These are phyloP conservation scores for Oryza glumipatula DNA, from an alignment of 176 grass and related monocot genomes.

Conservation along the genomic window DNA sequence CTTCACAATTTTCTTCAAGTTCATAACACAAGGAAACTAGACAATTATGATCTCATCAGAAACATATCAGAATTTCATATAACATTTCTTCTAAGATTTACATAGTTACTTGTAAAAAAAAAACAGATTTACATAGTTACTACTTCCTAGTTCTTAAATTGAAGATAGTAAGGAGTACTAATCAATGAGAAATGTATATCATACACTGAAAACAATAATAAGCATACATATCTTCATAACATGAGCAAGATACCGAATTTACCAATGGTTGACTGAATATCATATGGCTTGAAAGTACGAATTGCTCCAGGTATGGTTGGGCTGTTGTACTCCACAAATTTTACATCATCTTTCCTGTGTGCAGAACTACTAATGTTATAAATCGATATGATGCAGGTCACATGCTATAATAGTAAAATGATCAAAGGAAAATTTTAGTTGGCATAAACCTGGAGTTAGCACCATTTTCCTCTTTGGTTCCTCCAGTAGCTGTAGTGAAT, in stretches of 20 bases:
- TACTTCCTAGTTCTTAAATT: neutral
- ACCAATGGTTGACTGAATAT: conserved; percentile 33
- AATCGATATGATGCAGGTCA: neutral
- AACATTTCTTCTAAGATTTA: neutral
- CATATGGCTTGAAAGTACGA: conserved; percentile 41
- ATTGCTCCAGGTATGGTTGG: conserved; percentile 2
- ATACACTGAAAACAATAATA: neutral
- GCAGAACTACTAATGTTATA: neutral
- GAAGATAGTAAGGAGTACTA: neutral
- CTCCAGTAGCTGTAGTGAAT: conserved; percentile 27
- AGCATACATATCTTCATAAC: neutral
- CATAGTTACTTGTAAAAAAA: neutral
- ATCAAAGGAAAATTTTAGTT: neutral
- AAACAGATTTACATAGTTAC: no score
- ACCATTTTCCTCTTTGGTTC: neutral
- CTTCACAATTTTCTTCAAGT: neutral
- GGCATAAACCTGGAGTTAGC: conserved; percentile 27
- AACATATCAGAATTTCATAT: neutral
- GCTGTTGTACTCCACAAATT: neutral
- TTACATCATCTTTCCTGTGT: conserved; percentile 23
- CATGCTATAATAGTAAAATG: neutral
- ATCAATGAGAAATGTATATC: neutral
- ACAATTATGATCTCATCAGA: neutral
- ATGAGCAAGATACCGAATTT: neutral
- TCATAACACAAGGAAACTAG: neutral